Evolutionary conservation across 176 grass and related monocot species (phyloP).

Genomic region (Oryza australiensis): DNA sequence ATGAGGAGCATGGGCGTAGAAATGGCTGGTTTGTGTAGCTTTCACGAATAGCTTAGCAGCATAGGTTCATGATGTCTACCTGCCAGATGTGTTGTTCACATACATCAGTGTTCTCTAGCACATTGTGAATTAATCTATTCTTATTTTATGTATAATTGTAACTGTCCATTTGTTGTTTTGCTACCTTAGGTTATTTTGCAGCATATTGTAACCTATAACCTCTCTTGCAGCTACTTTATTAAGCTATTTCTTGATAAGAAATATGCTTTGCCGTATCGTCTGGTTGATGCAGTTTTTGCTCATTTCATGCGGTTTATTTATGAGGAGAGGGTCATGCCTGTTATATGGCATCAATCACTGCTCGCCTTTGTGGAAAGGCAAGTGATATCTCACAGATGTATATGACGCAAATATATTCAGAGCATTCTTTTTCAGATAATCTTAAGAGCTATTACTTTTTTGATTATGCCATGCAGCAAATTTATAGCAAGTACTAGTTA

Average conservation of each 20-base stretch:
- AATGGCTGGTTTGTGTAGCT: too few relatives aligned
- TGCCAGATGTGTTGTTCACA: too few relatives aligned
- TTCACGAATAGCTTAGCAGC: too few relatives aligned
- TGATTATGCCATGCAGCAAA: background rate
- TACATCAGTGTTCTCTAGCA: background rate
- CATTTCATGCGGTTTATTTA: slow-evolving; percentile 88
- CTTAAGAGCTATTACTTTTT: background rate
- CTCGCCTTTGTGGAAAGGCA: slow-evolving; percentile 95
- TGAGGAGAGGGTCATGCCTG: slow-evolving; percentile 78
- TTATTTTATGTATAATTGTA: background rate
- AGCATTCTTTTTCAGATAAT: background rate
- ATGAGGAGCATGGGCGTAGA: too few relatives aligned
- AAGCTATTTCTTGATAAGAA: slow-evolving; percentile 98
- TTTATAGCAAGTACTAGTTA: background rate
- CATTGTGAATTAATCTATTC: background rate
- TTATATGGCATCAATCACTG: slow-evolving; percentile 97
- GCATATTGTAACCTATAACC: background rate
- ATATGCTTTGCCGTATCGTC: slow-evolving; percentile 87
- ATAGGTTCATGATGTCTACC: background rate
- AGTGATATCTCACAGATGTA: background rate
- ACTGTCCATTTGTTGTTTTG: background rate
- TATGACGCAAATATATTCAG: background rate
- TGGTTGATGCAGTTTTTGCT: slow-evolving; percentile 79
- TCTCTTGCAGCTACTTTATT: slow-evolving; percentile 90
- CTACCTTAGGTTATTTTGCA: slow-evolving; percentile 10